These are phyloP conservation scores for Fusarium compactum DNA, from an alignment of 2,329 filamentous ascomycete genomes.

Conservation along the genomic window DNA sequence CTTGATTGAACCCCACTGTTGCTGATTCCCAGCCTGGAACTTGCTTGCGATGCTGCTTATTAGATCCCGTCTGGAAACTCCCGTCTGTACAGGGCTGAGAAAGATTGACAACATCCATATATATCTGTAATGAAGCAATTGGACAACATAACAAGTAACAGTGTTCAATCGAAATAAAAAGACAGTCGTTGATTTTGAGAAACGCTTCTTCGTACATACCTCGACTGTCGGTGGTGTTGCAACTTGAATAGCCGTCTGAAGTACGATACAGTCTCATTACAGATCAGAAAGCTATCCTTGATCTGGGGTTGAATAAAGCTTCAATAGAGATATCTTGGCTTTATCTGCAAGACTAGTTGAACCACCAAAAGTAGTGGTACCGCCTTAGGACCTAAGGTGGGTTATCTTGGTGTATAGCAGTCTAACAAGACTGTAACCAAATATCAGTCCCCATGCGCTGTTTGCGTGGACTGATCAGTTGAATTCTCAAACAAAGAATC, in stretches of 20 bases:
- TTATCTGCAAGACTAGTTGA: too few species aligned
- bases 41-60: slow-evolving; percentile 2
- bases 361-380: too few species aligned
- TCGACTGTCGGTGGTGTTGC: neutral
- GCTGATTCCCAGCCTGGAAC: neutral
- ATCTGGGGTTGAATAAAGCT: slow-evolving; percentile 22
- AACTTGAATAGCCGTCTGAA: neutral
- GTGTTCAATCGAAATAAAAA: neutral
- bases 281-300: slow-evolving; percentile 3
- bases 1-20: slow-evolving; percentile 5
- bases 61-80: neutral
- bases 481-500: neutral
- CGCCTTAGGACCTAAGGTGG: too few species aligned
- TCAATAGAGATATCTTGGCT: neutral
- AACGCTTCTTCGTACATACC: neutral
- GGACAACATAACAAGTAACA: neutral
- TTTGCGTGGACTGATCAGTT: neutral
- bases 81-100: slow-evolving; percentile 5
- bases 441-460: neutral
- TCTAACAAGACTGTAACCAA: too few species aligned
- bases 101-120: neutral
- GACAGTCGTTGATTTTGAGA: neutral
- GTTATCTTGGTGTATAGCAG: too few species aligned
- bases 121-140: neutral
- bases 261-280: neutral